Conservation (phyloP, 1,139 yeast species). For the Zygoascus hellenicus region DNA sequence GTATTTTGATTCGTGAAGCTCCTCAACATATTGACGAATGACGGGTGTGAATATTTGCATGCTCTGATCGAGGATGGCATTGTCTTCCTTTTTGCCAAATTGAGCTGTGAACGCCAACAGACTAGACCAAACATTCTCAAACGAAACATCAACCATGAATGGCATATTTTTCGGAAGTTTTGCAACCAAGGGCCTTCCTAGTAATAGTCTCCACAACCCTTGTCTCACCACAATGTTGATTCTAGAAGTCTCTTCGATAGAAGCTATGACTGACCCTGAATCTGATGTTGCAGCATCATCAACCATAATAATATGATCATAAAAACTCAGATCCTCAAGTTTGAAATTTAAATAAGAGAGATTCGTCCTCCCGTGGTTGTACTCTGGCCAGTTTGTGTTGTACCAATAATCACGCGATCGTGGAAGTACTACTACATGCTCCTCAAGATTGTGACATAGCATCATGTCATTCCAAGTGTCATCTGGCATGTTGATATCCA, state of each 20-base stretch:
- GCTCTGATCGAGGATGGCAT: slow-evolving; percentile 13
- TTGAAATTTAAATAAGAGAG: slow-evolving; percentile 13
- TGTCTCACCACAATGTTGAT: slow-evolving; percentile 34
- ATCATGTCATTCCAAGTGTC: slow-evolving; percentile 15
- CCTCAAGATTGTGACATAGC: slow-evolving; percentile 24
- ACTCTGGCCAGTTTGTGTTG: neutral
- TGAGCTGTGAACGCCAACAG: slow-evolving; percentile 49
- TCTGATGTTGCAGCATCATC: slow-evolving; percentile 22
- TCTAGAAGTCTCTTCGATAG: slow-evolving; percentile 17
- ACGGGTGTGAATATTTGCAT: slow-evolving; percentile 47
- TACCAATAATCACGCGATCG: slow-evolving; percentile 4
- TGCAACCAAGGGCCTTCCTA: slow-evolving; percentile 26
- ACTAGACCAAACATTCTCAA: slow-evolving; percentile 59
- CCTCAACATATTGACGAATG: slow-evolving; percentile 59
- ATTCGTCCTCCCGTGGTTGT: slow-evolving; percentile 6
- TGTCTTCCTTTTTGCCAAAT: slow-evolving; percentile 10
- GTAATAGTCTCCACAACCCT: slow-evolving; percentile 22
- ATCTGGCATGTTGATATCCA: slow-evolving; percentile 9
- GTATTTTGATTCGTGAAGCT: slow-evolving; percentile 75
- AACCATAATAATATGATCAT: slow-evolving; percentile 47
- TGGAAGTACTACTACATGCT: slow-evolving; percentile 23
- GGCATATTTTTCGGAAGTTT: slow-evolving; percentile 43
- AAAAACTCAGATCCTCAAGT: slow-evolving; percentile 24
- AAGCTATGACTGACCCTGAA: slow-evolving; percentile 30
- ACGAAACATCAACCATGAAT: slow-evolving; percentile 43